Evolutionary conservation across 1,139 yeast genomes (phyloP).

Genomic region (Waltiozyma solani): DNA sequence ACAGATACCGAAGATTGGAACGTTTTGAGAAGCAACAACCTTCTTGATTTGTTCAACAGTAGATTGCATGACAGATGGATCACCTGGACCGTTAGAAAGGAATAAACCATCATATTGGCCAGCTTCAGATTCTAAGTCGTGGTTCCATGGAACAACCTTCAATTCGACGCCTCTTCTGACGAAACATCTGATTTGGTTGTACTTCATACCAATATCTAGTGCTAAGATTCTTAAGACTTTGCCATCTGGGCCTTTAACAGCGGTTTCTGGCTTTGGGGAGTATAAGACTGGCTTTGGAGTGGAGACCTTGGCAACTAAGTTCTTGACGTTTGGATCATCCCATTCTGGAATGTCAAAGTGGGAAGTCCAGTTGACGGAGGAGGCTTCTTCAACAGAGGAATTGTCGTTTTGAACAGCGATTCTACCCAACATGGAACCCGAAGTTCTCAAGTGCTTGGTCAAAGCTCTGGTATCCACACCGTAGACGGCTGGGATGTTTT

Average conservation of each 20-base stretch:
- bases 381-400: conserved; percentile 30
- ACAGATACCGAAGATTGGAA: conserved; percentile 95
- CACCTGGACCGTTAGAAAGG: conserved; percentile 99
- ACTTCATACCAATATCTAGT: conserved; percentile 96
- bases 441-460: conserved; percentile 85
- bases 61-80: conserved; percentile 75
- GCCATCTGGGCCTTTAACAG: conserved; percentile 58
- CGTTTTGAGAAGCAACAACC: conserved; percentile 51
- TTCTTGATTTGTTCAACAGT: conserved; percentile 49
- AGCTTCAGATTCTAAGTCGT: conserved; percentile 61
- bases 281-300: conserved; percentile 65
- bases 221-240: conserved; percentile 76
- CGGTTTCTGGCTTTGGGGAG: conserved; percentile 46
- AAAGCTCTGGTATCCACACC: conserved; percentile 96
- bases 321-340: conserved; percentile 86
- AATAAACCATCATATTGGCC: conserved; percentile 82
- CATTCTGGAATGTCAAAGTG: conserved; percentile 75
- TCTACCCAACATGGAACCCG: conserved; percentile 92
- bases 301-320: conserved; percentile 89
- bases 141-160: conserved; percentile 93
- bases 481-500: conserved; percentile 91
- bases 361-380: conserved; percentile 42
- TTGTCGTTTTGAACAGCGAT: conserved; percentile 47
- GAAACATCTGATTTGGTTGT: conserved; percentile 94
- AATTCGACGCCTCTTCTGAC: conserved; percentile 94